Evolutionary conservation across 345 rosid genomes (phyloP).

Genomic region (Ceriops decandra): DNA sequence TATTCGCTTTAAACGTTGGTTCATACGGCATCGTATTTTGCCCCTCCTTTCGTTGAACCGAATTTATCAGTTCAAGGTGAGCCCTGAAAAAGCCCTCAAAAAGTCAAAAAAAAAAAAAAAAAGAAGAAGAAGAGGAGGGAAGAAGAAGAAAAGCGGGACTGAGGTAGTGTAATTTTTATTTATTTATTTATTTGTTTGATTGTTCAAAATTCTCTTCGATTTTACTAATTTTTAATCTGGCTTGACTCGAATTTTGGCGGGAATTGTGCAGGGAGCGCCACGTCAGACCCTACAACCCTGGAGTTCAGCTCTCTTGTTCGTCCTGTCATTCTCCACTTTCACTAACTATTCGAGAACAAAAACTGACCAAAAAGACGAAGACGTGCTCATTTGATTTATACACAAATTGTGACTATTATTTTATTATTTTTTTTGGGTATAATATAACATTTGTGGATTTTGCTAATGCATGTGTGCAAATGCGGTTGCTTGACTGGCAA

Average conservation of each 20-base stretch:
- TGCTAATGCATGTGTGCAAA: too few relatives aligned
- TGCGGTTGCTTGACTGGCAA: too few relatives aligned
- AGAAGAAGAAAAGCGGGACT: slow-evolving; percentile 15
- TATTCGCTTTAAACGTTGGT: background rate
- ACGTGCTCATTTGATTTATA: too few relatives aligned
- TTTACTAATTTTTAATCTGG: background rate
- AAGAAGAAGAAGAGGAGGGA: slow-evolving; percentile 27
- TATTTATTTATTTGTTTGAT: background rate
- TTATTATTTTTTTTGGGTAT: too few relatives aligned
- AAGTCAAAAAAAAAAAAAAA: slow-evolving; percentile 20
- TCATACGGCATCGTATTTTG: slow-evolving; percentile 20
- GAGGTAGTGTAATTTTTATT: too few relatives aligned
- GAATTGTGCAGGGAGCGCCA: slow-evolving; percentile 60
- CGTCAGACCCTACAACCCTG: slow-evolving; percentile 74
- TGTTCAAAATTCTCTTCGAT: background rate
- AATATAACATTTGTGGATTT: too few relatives aligned
- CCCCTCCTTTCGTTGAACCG: too few relatives aligned
- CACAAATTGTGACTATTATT: too few relatives aligned
- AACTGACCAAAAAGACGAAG: too few relatives aligned
- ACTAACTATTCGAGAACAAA: too few relatives aligned
- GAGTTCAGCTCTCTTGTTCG: slow-evolving; percentile 86
- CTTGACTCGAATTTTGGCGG: slow-evolving; percentile 20
- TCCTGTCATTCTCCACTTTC: background rate
- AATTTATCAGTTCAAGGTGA: background rate
- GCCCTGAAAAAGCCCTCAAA: background rate